Base-by-base conservation (phyloP, 106 monocot genomes). In the Allium sativum region DNA sequence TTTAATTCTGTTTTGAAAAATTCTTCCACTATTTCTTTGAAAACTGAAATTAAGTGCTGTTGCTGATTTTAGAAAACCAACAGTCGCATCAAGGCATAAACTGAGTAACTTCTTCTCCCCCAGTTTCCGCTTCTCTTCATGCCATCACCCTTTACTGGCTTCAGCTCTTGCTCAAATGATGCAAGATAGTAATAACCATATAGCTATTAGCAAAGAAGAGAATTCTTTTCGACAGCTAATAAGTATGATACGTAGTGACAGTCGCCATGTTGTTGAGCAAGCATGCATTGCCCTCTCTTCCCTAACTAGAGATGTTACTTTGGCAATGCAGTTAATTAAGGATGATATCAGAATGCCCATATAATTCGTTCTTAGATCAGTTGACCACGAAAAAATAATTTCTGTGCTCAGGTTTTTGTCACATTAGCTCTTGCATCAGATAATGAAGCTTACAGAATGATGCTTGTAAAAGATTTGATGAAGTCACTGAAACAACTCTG, bases 91-190 rank as follows among this genome's bases (percentile, higher is more conserved):
- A 58, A 91, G 79, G 56, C 91, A 91, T 65, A 98, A 88, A 74
- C 67, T 98, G 40, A 85, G 92, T 79, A 70, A 87, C 31, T 98
- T 98, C 62, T 98, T 87, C 59, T 81, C 96, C 57, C 87, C 92
- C 70, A 78, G 92, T 58, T 98, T 98, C 64, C 96, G 96, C 21
- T 98, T 92, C 78, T 91, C 96, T 68, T 98, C 96, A 45, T 98
- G 92, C 65, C 96, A 98, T 74, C 96, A 98, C 73, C 96, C 96
- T 65, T 73, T 98, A 70, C 78, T 98, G 55, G 96, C 96, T 66
- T 98, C 96, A 61, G 84, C 96, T 58, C 67, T 98, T 7, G 84
- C 92, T 7, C 87, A 98, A 76, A 73, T 98, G 54, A 74, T 92
- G 80, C 73, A 92, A 79, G 96, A 98, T 71, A 87, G 76, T 66